Percentiles rank a stretch among this genome's conserved stretches.
phyloP scores from a whole-genome alignment of 768 basidiomycete species.

The Boletellus emodensis region DNA sequence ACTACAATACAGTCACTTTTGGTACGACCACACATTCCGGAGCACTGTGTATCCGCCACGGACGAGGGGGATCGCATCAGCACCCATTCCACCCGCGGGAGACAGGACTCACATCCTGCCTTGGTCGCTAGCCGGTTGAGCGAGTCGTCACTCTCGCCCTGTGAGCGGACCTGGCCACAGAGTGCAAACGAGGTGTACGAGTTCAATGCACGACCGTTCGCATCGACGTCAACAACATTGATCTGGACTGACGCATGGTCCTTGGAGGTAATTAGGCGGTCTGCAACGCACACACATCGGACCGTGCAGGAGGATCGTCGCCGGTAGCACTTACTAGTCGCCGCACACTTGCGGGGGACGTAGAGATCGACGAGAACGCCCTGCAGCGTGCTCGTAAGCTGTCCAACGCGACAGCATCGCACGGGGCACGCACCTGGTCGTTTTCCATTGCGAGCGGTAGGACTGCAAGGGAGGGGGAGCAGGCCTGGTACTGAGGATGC shows the following conservation, averaged over 20 bases:
- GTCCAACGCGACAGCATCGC: not conserved
- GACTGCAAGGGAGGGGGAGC: not conserved
- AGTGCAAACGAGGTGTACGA: slow-evolving; percentile 92
- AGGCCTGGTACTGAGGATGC: slow-evolving; percentile 8
- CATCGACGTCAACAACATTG: slow-evolving; percentile 91
- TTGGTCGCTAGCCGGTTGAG: slow-evolving; percentile 94
- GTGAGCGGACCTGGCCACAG: slow-evolving; percentile 88
- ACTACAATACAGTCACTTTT: slow-evolving; percentile 58
- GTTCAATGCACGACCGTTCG: slow-evolving; percentile 71
- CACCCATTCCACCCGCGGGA: not conserved
- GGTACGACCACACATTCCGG: slow-evolving; percentile 93
- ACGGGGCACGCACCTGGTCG: slow-evolving; percentile 62
- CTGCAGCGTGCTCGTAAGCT: slow-evolving; percentile 36
- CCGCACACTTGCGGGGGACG: slow-evolving; percentile 99
- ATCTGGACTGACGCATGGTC: slow-evolving; percentile 99
- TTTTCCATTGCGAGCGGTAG: slow-evolving; percentile 69
- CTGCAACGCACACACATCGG: slow-evolving; percentile 36
- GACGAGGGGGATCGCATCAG: slow-evolving; percentile 5
- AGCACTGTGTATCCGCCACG: slow-evolving; percentile 57
- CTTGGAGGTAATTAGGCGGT: slow-evolving; percentile 98
- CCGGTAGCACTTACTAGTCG: slow-evolving; percentile 70
- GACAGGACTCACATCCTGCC: slow-evolving; percentile 76
- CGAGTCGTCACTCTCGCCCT: slow-evolving; percentile 95
- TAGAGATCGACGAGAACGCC: slow-evolving; percentile 99
- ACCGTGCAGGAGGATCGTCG: not conserved